Conservation (phyloP, 2,329 filamentous ascomycete species). For the Apiospora kogelbergensis region DNA sequence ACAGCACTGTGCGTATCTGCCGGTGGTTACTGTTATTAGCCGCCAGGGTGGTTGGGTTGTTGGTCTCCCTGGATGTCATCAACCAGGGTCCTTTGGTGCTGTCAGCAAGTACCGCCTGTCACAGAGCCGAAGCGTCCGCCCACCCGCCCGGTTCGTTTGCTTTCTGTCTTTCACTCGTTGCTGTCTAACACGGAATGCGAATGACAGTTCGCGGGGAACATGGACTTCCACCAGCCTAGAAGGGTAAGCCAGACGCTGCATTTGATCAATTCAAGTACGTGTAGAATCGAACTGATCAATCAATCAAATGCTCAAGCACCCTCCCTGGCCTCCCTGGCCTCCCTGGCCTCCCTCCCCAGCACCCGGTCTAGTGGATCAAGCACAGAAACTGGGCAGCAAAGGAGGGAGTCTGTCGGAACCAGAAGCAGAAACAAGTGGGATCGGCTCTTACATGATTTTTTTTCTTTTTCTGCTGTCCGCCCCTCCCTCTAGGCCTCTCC, state of each 20-base stretch:
- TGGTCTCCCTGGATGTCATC: not conserved
- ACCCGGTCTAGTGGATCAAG: not conserved
- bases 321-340: not conserved
- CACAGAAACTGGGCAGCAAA: constrained; percentile 1
- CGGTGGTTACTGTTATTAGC: not conserved
- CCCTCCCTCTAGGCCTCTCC: not conserved
- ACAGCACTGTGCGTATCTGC: not conserved
- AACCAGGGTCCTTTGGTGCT: not conserved
- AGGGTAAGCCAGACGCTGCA: too few relatives aligned
- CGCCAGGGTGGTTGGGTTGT: constrained; percentile 5
- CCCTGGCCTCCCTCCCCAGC: not conserved
- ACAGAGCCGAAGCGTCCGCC: constrained; percentile 4
- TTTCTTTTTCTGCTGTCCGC: not conserved
- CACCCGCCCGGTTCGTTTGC: not conserved
- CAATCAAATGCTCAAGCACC: not conserved
- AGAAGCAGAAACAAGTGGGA: not conserved
- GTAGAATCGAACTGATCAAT: not conserved
- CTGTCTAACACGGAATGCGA: not conserved
- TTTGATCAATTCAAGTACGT: too few relatives aligned
- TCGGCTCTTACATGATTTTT: not conserved
- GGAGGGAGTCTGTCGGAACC: not conserved
- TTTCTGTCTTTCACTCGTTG: not conserved
- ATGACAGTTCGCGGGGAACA: not conserved
- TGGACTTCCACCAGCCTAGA: too few relatives aligned
- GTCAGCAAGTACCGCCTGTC: not conserved